A percentile compares a stretch with the other conserved stretches of the same genome.
phyloP scores from a whole-genome alignment of 2,329 filamentous ascomycete species.

The Sordariomycetes sp. region DNA sequence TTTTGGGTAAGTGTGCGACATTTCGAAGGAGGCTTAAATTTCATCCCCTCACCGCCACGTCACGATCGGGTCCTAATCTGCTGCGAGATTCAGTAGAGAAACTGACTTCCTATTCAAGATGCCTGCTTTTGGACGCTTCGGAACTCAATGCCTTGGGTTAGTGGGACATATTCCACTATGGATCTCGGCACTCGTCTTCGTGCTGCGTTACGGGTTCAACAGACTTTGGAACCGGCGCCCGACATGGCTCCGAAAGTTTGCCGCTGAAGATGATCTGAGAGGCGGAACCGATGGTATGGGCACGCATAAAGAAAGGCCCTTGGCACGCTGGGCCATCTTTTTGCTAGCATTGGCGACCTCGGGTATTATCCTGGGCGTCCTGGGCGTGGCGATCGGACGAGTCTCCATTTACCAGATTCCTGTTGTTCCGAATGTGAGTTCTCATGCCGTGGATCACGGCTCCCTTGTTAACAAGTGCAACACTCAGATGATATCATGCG shows the following conservation, averaged over 20 bases:
- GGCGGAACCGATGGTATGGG: neutral
- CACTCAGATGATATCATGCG: conserved; percentile 9
- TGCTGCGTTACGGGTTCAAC: conserved; percentile 14
- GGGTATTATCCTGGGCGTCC: neutral
- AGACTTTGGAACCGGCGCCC: conserved; percentile 18
- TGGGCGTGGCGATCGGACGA: conserved; percentile 1
- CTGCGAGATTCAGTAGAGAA: neutral
- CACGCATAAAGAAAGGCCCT: conserved; percentile 2
- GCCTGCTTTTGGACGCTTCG: neutral
- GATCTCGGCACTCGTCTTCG: neutral
- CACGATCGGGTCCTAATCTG: neutral
- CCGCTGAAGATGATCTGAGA: conserved; percentile 11
- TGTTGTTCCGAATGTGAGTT: conserved; percentile 11
- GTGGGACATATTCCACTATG: neutral
- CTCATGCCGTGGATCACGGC: neutral
- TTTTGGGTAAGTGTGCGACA: conserved; percentile 1
- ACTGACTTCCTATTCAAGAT: neutral
- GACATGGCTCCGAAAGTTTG: conserved; percentile 19
- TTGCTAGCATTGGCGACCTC: conserved; percentile 1
- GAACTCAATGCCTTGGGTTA: neutral
- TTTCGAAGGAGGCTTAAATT: neutral
- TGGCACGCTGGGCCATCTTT: neutral
- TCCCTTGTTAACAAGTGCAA: neutral
- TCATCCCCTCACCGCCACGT: neutral
- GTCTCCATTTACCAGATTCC: conserved; percentile 21